Percentiles rank a stretch among this genome's conserved stretches.
Evolutionary conservation across 192 early-diverging fungal genomes (phyloP).

Genomic region (Backusella australiensis): DNA sequence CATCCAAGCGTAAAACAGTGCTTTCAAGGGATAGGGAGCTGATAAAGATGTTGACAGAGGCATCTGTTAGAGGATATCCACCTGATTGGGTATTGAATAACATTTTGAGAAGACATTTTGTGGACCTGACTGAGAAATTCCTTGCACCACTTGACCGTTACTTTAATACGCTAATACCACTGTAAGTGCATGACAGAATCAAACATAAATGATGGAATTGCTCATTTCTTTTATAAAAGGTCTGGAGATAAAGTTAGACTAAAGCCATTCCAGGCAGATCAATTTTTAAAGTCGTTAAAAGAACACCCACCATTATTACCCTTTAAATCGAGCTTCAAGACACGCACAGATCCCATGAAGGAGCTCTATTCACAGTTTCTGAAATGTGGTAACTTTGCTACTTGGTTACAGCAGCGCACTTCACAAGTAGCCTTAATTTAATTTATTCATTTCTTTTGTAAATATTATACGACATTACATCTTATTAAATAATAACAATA

Average conservation of each 20-base stretch:
- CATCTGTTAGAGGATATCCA: constrained; percentile 68
- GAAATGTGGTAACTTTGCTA: constrained; percentile 93
- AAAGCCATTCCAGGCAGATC: constrained; percentile 70
- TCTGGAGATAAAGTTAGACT: constrained; percentile 41
- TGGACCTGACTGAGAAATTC: constrained; percentile 90
- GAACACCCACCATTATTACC: constrained; percentile 48
- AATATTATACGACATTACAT: background rate
- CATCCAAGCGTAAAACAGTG: constrained; percentile 74
- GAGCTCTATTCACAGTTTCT: constrained; percentile 90
- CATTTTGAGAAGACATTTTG: constrained; percentile 87
- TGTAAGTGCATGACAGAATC: constrained; percentile 25
- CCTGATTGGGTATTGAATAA: constrained; percentile 85
- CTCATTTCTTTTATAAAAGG: background rate
- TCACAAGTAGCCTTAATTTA: background rate
- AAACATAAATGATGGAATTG: no score
- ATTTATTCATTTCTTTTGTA: background rate
- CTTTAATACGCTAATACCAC: constrained; percentile 84
- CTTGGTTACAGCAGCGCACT: constrained; percentile 86
- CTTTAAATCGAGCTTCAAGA: constrained; percentile 49
- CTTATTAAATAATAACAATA: background rate
- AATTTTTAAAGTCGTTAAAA: constrained; percentile 64
- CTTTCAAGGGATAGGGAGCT: constrained; percentile 82
- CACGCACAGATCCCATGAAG: constrained; percentile 55
- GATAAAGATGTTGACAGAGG: constrained; percentile 74
- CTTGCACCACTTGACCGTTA: constrained; percentile 91